phyloP scores from a whole-genome alignment of 163 green algal species.

The Chloroidium sp. region DNA sequence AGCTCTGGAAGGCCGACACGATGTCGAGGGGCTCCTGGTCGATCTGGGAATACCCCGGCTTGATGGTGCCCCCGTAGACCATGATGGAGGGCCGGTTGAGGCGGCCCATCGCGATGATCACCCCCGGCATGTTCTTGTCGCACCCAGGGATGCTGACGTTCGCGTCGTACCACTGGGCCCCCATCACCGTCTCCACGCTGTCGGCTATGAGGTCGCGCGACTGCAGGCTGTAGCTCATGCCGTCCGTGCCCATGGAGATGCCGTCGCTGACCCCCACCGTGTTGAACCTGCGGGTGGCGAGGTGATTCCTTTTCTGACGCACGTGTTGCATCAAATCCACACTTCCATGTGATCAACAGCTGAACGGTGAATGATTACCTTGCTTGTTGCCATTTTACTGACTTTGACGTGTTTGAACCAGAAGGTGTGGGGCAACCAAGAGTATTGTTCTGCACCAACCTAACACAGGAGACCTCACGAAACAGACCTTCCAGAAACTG shows the following conservation, averaged over 20 bases:
- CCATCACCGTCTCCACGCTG: constrained; percentile 85
- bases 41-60: constrained; percentile 51
- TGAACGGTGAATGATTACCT: too few species aligned
- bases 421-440: too few species aligned
- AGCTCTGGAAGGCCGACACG: constrained; percentile 95
- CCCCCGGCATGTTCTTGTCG: constrained; percentile 99
- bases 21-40: constrained; percentile 77
- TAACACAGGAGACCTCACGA: too few species aligned
- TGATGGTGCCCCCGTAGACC: constrained; percentile 99
- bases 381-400: too few species aligned
- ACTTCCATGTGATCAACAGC: too few species aligned
- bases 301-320: too few species aligned
- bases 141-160: constrained; percentile 93
- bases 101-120: constrained; percentile 91
- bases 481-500: too few species aligned
- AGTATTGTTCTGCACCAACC: too few species aligned
- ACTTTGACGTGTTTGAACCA: too few species aligned
- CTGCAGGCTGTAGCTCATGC: constrained; percentile 95
- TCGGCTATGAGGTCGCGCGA: constrained; percentile 86
- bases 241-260: constrained; percentile 98
- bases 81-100: constrained; percentile 93
- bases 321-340: too few species aligned
- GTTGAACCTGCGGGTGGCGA: constrained; percentile 75
- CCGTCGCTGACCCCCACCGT: constrained; percentile 96
- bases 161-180: constrained; percentile 91